Conservation (phyloP, 2,329 filamentous ascomycete species). For the Colletotrichum coccodes region DNA sequence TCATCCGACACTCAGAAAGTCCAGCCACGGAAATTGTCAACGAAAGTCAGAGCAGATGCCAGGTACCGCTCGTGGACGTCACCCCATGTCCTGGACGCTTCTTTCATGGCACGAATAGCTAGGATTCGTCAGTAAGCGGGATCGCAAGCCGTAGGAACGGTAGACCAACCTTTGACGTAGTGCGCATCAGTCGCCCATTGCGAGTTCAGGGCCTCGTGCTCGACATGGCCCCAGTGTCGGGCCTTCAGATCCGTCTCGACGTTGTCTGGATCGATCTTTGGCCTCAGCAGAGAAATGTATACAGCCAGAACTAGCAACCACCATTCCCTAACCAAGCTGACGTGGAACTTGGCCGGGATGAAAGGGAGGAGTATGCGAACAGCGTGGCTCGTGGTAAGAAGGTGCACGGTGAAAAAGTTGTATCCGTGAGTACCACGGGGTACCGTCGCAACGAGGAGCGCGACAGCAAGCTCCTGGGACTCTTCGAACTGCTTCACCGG, state of each 20-base stretch:
- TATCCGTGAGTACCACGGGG: constrained; percentile 70
- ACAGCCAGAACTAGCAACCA: constrained; percentile 84
- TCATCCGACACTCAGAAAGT: constrained; percentile 42
- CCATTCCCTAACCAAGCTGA: constrained; percentile 84
- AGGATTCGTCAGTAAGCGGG: not conserved
- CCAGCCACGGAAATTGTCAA: constrained; percentile 80
- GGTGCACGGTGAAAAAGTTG: constrained; percentile 85
- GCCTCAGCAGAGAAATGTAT: constrained; percentile 81
- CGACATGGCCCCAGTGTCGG: constrained; percentile 81
- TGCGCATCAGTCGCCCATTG: constrained; percentile 78
- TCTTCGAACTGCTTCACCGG: constrained; percentile 80
- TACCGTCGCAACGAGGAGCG: constrained; percentile 71
- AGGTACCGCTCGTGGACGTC: constrained; percentile 74
- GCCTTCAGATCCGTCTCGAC: constrained; percentile 71
- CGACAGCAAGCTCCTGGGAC: constrained; percentile 71
- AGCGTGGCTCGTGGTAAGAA: constrained; percentile 88
- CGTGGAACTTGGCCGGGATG: constrained; percentile 77
- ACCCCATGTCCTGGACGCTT: constrained; percentile 79
- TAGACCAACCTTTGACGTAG: constrained; percentile 79
- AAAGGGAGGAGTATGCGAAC: constrained; percentile 85
- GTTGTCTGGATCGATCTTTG: constrained; percentile 73
- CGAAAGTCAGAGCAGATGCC: constrained; percentile 76
- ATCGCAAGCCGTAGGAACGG: not conserved
- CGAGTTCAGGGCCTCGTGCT: constrained; percentile 75
- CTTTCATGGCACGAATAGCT: constrained; percentile 79